These are phyloP conservation scores for Lecanicillium sp. DNA, from an alignment of 2,329 filamentous ascomycete species.

Conservation along the genomic window DNA sequence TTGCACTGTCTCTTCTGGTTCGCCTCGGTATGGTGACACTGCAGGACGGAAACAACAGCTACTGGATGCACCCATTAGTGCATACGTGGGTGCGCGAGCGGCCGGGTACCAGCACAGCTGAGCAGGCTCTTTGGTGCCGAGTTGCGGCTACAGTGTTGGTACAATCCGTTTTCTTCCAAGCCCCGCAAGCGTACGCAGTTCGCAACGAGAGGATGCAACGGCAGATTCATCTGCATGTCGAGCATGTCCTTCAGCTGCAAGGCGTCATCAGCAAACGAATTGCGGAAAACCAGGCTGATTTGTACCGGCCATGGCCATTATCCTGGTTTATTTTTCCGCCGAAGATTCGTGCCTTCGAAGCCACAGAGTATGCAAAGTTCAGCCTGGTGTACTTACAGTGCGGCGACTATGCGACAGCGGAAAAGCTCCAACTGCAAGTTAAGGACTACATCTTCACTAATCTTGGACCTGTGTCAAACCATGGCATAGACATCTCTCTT, in stretches of 20 bases:
- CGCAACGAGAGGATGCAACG: slow-evolving; percentile 1
- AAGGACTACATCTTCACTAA: neutral
- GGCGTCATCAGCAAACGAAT: neutral
- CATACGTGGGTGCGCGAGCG: slow-evolving; percentile 6
- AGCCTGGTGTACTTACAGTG: slow-evolving; percentile 5
- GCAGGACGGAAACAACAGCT: slow-evolving; percentile 6
- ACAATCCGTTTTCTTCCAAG: neutral
- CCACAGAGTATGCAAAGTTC: slow-evolving; percentile 1
- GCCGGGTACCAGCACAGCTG: slow-evolving; percentile 5
- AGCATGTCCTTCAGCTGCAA: neutral
- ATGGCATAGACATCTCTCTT: neutral
- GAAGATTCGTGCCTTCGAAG: neutral
- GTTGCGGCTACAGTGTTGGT: slow-evolving; percentile 1
- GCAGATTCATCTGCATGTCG: slow-evolving; percentile 2
- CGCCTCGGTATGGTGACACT: neutral
- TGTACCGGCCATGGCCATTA: neutral
- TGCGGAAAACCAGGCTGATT: neutral
- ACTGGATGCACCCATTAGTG: slow-evolving; percentile 7
- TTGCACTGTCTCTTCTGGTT: slow-evolving; percentile 4
- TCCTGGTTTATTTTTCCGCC: neutral
- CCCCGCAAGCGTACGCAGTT: neutral
- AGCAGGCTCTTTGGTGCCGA: slow-evolving; percentile 5
- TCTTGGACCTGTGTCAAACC: neutral
- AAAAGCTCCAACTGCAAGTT: neutral
- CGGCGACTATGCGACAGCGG: neutral